Conservation (phyloP, 305 asterid species). For the Rubia tinctorum region DNA sequence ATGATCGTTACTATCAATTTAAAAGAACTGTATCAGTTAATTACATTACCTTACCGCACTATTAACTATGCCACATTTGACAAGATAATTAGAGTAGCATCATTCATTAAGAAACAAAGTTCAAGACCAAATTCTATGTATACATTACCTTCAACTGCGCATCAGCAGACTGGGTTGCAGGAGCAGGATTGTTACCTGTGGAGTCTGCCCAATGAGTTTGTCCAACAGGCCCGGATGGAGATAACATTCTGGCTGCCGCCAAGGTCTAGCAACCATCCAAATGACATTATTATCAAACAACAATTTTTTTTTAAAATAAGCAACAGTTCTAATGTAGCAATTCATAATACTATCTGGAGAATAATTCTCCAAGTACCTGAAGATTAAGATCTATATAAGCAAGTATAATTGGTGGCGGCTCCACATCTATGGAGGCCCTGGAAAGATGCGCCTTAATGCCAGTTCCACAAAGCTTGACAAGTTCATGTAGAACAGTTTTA, state of each 20-base stretch:
- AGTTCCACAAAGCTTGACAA: slow-evolving; percentile 99
- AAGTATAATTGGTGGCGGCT: slow-evolving; percentile 96
- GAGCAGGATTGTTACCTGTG: slow-evolving; percentile 72
- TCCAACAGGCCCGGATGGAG: slow-evolving; percentile 96
- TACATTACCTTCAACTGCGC: slow-evolving; percentile 81
- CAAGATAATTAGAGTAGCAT: background rate
- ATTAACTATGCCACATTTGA: background rate
- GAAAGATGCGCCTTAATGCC: slow-evolving; percentile 99
- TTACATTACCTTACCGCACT: background rate
- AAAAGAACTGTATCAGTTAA: background rate
- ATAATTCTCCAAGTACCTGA: slow-evolving; percentile 50
- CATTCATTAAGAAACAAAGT: background rate
- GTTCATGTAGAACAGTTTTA: slow-evolving; percentile 98
- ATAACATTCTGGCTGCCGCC: slow-evolving; percentile 99
- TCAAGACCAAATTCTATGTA: background rate
- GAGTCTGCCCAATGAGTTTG: slow-evolving; percentile 99
- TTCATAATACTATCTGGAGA: background rate
- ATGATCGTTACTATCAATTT: too few relatives aligned
- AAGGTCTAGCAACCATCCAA: slow-evolving; percentile 59
- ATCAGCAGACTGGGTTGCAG: slow-evolving; percentile 88
- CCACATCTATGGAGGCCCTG: slow-evolving; percentile 97
- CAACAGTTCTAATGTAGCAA: background rate
- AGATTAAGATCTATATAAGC: slow-evolving; percentile 99
- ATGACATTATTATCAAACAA: background rate
- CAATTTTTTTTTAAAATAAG: background rate